Conservation (phyloP, 805 yeast species). For the Yarrowia alimentaria region DNA sequence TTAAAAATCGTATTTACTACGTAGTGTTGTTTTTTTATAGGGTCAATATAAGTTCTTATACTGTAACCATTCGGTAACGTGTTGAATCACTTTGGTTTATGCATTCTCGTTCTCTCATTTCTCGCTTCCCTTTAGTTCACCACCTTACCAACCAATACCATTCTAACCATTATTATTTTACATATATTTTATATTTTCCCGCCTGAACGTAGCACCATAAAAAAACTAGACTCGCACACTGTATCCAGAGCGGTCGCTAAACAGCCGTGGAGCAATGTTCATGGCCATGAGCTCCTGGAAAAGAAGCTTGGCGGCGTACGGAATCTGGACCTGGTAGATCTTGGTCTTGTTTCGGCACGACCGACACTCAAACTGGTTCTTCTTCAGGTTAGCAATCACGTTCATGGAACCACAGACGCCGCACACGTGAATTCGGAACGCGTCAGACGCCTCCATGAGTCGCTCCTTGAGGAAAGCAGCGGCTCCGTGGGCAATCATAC, state of each 20-base stretch:
- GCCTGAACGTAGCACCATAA: too few relatives aligned
- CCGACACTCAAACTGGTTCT: slow-evolving; percentile 97
- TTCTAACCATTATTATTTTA: too few relatives aligned
- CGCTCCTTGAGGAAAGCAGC: slow-evolving; percentile 97
- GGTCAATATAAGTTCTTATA: too few relatives aligned
- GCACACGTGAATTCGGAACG: slow-evolving; percentile 96
- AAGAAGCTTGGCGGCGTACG: slow-evolving; percentile 95
- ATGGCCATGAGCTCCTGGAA: slow-evolving; percentile 99
- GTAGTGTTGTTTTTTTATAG: too few relatives aligned
- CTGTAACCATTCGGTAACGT: too few relatives aligned
- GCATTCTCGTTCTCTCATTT: too few relatives aligned
- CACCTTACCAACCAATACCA: too few relatives aligned
- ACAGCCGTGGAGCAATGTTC: slow-evolving; percentile 96
- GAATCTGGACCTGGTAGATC: slow-evolving; percentile 95
- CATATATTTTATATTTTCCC: too few relatives aligned
- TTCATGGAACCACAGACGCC: slow-evolving; percentile 98
- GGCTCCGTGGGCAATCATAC: slow-evolving; percentile 99
- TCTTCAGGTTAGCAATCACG: slow-evolving; percentile 94
- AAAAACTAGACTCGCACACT: slow-evolving; percentile 30
- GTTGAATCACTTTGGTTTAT: too few relatives aligned
- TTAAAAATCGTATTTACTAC: too few relatives aligned
- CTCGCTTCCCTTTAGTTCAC: too few relatives aligned
- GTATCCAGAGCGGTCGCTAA: slow-evolving; percentile 82
- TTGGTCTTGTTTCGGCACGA: slow-evolving; percentile 98
- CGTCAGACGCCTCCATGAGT: slow-evolving; percentile 98